Percentiles rank a stretch among this genome's conserved stretches.
Conservation (phyloP, 2,329 filamentous ascomycete genomes). For the Rutstroemia sp. region DNA sequence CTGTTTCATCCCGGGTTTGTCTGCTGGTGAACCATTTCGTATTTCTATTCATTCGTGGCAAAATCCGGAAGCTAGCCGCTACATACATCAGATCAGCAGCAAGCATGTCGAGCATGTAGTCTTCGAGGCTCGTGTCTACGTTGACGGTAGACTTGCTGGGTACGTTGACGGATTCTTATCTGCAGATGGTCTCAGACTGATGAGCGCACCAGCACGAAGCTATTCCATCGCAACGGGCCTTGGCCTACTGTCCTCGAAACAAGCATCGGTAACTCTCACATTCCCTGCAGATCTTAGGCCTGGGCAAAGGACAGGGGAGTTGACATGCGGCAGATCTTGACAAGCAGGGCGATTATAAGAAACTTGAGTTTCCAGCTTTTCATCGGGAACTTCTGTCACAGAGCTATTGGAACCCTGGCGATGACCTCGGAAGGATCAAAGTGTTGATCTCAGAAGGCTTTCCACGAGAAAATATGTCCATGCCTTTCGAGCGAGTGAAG, state of each 20-base stretch:
- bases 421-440: slow-evolving; percentile 68
- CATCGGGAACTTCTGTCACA: slow-evolving; percentile 62
- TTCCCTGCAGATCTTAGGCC: slow-evolving; percentile 13
- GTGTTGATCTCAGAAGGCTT: slow-evolving; percentile 70
- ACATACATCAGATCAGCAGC: slow-evolving; percentile 45
- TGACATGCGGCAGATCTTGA: slow-evolving; percentile 22
- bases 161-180: slow-evolving; percentile 29
- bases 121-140: slow-evolving; percentile 59
- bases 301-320: not conserved
- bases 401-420: slow-evolving; percentile 62
- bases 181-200: not conserved
- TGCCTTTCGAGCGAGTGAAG: slow-evolving; percentile 58
- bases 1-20: slow-evolving; percentile 62
- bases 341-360: slow-evolving; percentile 45
- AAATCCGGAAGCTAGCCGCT: slow-evolving; percentile 50
- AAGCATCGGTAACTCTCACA: slow-evolving; percentile 34
- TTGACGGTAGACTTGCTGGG: slow-evolving; percentile 61
- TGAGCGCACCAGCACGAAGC: slow-evolving; percentile 32
- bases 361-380: slow-evolving; percentile 67
- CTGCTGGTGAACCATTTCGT: slow-evolving; percentile 52
- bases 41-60: slow-evolving; percentile 73
- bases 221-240: slow-evolving; percentile 41
- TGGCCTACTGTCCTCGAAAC: slow-evolving; percentile 42
- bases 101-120: slow-evolving; percentile 48
- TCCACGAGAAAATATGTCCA: slow-evolving; percentile 40